A percentile compares a stretch with the other conserved stretches of the same genome.
These are phyloP conservation scores for Polytrichum commune DNA, from an alignment of 225 moss, liverwort and hornwort genomes.

Conservation along the genomic window DNA sequence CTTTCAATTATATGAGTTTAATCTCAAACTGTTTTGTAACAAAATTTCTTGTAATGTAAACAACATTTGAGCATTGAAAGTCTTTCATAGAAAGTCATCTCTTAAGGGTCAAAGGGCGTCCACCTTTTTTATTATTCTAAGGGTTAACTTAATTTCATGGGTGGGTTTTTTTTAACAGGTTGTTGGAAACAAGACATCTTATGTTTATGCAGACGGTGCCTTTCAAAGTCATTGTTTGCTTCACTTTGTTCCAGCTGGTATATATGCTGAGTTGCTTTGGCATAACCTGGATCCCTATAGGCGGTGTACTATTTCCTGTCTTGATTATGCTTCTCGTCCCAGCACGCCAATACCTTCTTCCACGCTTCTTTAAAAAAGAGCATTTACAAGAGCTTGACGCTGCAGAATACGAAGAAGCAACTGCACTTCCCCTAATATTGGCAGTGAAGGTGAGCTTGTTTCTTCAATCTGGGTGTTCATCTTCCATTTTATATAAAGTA, in stretches of 20 bases:
- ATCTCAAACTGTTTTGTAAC: too few species aligned
- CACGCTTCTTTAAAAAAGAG: slow-evolving; percentile 36
- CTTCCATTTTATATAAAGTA: too few species aligned
- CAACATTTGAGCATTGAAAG: too few species aligned
- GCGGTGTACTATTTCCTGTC: slow-evolving; percentile 70
- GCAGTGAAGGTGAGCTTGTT: slow-evolving; percentile 27
- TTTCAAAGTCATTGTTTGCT: slow-evolving; percentile 53
- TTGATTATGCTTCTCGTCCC: slow-evolving; percentile 73
- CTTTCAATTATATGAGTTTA: too few species aligned
- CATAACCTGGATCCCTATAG: slow-evolving; percentile 64
- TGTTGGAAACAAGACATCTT: slow-evolving; percentile 46
- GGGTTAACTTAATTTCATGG: neutral
- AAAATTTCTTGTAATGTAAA: too few species aligned
- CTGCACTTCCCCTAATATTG: slow-evolving; percentile 26
- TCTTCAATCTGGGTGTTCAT: too few species aligned
- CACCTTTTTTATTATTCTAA: too few species aligned
- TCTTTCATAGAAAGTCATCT: too few species aligned
- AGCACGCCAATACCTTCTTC: slow-evolving; percentile 60
- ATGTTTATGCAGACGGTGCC: slow-evolving; percentile 59
- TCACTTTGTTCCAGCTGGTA: slow-evolving; percentile 66
- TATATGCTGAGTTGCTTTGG: slow-evolving; percentile 72
- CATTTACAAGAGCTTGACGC: slow-evolving; percentile 65
- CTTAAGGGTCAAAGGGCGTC: too few species aligned
- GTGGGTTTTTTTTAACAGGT: slow-evolving; percentile 25
- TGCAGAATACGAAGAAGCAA: slow-evolving; percentile 51